Conservation (phyloP, 441 rosid species). For the Jatropha podagrica region DNA sequence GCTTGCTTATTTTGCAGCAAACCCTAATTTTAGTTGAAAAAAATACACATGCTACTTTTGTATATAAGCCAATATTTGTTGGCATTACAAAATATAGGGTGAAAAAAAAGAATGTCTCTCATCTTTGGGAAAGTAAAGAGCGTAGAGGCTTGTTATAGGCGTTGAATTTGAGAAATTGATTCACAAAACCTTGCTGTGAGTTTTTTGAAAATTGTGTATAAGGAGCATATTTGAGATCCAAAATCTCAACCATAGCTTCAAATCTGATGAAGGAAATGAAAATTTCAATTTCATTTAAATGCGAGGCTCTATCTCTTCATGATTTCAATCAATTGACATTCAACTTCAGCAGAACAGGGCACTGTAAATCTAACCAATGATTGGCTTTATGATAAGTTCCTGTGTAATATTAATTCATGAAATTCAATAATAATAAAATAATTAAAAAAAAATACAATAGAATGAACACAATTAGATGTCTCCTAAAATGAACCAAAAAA, state of each 20-base stretch:
- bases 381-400: too few relatives aligned
- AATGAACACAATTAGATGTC: neutral
- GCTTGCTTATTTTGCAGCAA: slow-evolving; percentile 85
- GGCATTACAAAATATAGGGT: slow-evolving; percentile 16
- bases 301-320: too few relatives aligned
- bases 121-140: slow-evolving; percentile 44
- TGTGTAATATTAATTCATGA: too few relatives aligned
- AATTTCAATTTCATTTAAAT: neutral
- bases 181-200: slow-evolving; percentile 34
- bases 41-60: neutral
- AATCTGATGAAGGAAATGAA: slow-evolving; percentile 5
- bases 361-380: too few relatives aligned
- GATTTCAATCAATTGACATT: neutral
- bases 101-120: slow-evolving; percentile 45
- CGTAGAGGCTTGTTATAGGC: slow-evolving; percentile 38
- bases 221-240: neutral
- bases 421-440: too few relatives aligned
- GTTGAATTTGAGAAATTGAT: neutral
- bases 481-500: neutral
- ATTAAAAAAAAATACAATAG: too few relatives aligned
- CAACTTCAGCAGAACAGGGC: neutral
- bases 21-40: slow-evolving; percentile 45
- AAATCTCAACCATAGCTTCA: slow-evolving; percentile 7
- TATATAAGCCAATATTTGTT: slow-evolving; percentile 16
- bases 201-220: neutral